Conservation (phyloP, 2,329 filamentous ascomycete species). For the Knoxdaviesia proteae region DNA sequence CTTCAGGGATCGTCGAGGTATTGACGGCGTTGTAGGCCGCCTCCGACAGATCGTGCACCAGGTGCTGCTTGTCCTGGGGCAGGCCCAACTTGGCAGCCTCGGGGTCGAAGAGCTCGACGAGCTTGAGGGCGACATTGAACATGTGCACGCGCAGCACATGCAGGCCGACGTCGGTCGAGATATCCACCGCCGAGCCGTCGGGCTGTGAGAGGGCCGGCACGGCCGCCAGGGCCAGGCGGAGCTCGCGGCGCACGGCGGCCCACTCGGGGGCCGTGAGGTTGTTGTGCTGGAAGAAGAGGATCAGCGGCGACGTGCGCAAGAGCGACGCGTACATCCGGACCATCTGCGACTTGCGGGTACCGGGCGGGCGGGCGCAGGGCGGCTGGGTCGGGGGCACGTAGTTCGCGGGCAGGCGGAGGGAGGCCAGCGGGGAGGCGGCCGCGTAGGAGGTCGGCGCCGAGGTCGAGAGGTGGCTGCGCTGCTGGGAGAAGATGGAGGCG, state of each 20-base stretch:
- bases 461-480: neutral
- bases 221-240: constrained; percentile 20
- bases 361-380: constrained; percentile 66
- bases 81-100: constrained; percentile 14
- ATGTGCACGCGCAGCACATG: constrained; percentile 80
- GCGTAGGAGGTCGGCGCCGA: constrained; percentile 8
- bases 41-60: constrained; percentile 31
- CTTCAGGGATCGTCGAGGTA: constrained; percentile 12
- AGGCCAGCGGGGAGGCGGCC: constrained; percentile 6
- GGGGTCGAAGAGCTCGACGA: constrained; percentile 65
- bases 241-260: constrained; percentile 21
- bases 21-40: constrained; percentile 29
- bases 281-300: constrained; percentile 62
- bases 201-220: constrained; percentile 12
- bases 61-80: constrained; percentile 9
- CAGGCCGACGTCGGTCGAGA: constrained; percentile 47
- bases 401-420: constrained; percentile 19
- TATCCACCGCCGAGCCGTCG: constrained; percentile 19
- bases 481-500: neutral
- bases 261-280: constrained; percentile 48
- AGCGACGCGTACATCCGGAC: constrained; percentile 71
- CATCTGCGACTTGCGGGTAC: constrained; percentile 79
- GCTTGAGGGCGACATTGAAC: constrained; percentile 62
- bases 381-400: constrained; percentile 53
- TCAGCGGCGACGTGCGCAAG: constrained; percentile 63